phyloP scores from a whole-genome alignment of 305 asterid species.

The Solanum hybrid region DNA sequence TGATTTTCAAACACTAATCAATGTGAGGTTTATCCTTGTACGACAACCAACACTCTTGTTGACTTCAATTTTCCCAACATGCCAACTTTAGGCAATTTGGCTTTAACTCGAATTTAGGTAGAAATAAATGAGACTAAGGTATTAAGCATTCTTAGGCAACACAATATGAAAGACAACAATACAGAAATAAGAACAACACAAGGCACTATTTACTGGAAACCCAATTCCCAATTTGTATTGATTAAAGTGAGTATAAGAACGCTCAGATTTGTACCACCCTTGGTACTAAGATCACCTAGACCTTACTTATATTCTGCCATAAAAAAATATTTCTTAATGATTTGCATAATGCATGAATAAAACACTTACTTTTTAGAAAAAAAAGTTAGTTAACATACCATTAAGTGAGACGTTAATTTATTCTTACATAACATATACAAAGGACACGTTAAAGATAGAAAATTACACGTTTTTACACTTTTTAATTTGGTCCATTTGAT shows the following conservation, averaged over 20 bases:
- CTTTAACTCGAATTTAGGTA: background rate
- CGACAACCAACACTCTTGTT: background rate
- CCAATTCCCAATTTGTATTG: background rate
- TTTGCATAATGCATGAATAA: background rate
- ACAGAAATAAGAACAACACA: background rate
- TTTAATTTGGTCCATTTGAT: background rate
- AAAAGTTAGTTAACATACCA: background rate
- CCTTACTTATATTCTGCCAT: background rate
- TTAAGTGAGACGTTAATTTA: background rate
- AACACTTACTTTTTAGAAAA: background rate
- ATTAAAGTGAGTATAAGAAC: background rate
- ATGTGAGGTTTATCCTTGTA: background rate
- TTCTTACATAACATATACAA: background rate
- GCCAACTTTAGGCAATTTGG: background rate
- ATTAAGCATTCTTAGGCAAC: background rate
- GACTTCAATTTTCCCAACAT: background rate
- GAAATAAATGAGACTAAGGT: background rate
- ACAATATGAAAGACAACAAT: no score
- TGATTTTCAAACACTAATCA: background rate
- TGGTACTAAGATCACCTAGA: background rate
- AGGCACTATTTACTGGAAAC: background rate
- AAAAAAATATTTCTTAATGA: background rate
- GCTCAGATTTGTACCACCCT: background rate
- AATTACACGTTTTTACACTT: background rate
- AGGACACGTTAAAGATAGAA: background rate